A percentile compares a stretch with the other conserved stretches of the same genome.
phyloP scores from a whole-genome alignment of 1,139 yeast genomes.

The Blastobotrys malaysiensis region DNA sequence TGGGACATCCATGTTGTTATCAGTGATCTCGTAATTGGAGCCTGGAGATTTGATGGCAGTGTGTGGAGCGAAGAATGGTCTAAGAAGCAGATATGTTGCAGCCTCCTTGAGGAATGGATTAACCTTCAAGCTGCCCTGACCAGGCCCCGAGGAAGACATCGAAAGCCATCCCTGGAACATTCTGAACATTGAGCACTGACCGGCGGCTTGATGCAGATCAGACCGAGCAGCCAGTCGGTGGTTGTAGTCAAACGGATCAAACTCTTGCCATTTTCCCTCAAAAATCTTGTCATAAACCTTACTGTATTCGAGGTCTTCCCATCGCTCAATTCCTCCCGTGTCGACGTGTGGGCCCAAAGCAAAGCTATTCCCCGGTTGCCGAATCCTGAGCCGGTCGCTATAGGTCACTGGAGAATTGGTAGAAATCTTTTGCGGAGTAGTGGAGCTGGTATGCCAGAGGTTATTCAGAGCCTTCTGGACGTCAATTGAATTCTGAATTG shows the following conservation, averaged over 20 bases:
- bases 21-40: constrained; percentile 15
- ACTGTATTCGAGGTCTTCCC: constrained; percentile 42
- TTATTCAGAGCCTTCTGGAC: constrained; percentile 34
- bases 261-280: constrained; percentile 45
- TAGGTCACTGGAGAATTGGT: constrained; percentile 39
- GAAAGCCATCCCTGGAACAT: constrained; percentile 49
- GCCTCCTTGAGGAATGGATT: constrained; percentile 36
- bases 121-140: constrained; percentile 43
- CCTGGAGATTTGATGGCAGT: constrained; percentile 19
- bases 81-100: constrained; percentile 41
- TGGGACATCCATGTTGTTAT: constrained; percentile 15
- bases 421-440: constrained; percentile 22
- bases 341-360: constrained; percentile 43
- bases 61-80: constrained; percentile 41
- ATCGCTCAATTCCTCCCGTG: constrained; percentile 44
- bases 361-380: constrained; percentile 40
- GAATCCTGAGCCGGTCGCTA: constrained; percentile 51
- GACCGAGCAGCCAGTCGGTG: constrained; percentile 37
- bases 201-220: constrained; percentile 38
- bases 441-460: constrained; percentile 30
- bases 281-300: constrained; percentile 39
- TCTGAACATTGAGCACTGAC: constrained; percentile 38
- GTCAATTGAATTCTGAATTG: constrained; percentile 37
- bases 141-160: constrained; percentile 36
- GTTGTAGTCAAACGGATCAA: constrained; percentile 41